Evolutionary conservation across 805 yeast species (phyloP).

Genomic region (Starmerella ratchasimensis): DNA sequence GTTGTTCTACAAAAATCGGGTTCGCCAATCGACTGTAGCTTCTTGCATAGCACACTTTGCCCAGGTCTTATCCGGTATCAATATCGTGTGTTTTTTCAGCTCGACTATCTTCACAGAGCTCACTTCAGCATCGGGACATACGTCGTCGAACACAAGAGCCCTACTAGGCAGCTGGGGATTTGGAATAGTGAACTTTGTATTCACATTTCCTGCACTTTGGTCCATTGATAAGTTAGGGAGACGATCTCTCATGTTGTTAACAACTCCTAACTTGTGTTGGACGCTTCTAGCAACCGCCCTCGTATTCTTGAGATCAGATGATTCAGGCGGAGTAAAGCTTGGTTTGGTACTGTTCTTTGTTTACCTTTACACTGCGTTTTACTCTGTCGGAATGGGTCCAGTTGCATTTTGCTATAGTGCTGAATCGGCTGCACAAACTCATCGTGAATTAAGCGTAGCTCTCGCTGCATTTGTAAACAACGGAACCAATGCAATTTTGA

Average conservation of each 20-base stretch:
- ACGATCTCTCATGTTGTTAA: conserved; percentile 41
- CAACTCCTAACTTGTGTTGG: conserved; percentile 47
- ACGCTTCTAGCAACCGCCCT: conserved; percentile 40
- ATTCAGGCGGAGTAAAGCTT: conserved; percentile 30
- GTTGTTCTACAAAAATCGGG: conserved; percentile 33
- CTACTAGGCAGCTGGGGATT: conserved; percentile 76
- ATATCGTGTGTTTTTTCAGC: conserved; percentile 76
- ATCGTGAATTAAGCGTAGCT: conserved; percentile 21
- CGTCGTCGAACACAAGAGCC: conserved; percentile 36
- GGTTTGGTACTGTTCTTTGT: conserved; percentile 63
- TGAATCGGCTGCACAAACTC: conserved; percentile 34
- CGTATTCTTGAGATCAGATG: conserved; percentile 53
- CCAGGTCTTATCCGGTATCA: conserved; percentile 87
- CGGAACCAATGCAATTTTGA: conserved; percentile 44
- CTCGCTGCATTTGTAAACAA: conserved; percentile 34
- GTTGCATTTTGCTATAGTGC: conserved; percentile 79
- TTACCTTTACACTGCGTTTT: conserved; percentile 56
- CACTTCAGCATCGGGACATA: conserved; percentile 26
- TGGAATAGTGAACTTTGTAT: conserved; percentile 65
- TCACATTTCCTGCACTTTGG: conserved; percentile 71
- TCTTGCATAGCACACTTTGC: conserved; percentile 73
- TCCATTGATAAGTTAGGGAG: conserved; percentile 71
- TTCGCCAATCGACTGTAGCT: conserved; percentile 69
- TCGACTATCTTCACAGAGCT: conserved; percentile 53
- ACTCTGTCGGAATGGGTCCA: conserved; percentile 79